These are phyloP conservation scores for Beauveria bassiana DNA, from an alignment of 2,329 filamentous ascomycete genomes.

Conservation along the genomic window DNA sequence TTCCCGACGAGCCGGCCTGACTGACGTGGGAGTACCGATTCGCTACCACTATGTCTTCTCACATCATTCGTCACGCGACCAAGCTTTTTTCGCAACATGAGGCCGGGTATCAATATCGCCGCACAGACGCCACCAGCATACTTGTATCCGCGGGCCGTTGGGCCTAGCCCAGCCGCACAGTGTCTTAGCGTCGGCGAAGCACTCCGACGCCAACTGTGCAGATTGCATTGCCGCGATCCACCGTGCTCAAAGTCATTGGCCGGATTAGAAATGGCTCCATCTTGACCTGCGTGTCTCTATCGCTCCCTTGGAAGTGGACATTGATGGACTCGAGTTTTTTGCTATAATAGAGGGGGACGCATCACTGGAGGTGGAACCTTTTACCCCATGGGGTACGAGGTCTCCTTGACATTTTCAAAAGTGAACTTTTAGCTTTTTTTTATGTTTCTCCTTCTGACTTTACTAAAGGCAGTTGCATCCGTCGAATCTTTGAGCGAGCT, in stretches of 20 bases:
- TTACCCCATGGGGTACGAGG: background rate
- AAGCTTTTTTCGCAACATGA: too few relatives aligned
- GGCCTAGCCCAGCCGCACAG: background rate
- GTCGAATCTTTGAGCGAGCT: background rate
- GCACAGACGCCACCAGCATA: background rate
- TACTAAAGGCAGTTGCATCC: too few relatives aligned
- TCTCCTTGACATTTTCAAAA: background rate
- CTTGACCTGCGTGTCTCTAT: background rate
- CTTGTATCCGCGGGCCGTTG: background rate
- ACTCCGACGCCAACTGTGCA: constrained; percentile 3
- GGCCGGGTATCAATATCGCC: constrained; percentile 7
- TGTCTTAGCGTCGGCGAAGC: constrained; percentile 11
- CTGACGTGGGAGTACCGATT: too few relatives aligned
- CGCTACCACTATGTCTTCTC: too few relatives aligned
- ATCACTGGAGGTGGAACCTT: background rate
- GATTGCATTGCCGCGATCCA: background rate
- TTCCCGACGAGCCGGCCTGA: too few relatives aligned
- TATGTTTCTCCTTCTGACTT: too few relatives aligned
- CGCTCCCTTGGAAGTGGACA: background rate
- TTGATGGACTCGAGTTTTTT: background rate
- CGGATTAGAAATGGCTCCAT: background rate
- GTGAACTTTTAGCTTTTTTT: too few relatives aligned
- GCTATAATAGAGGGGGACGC: background rate
- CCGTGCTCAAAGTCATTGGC: background rate
- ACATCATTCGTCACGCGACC: too few relatives aligned